Evolutionary conservation across 2,329 filamentous ascomycete genomes (phyloP).

Genomic region (Nemania sp.): DNA sequence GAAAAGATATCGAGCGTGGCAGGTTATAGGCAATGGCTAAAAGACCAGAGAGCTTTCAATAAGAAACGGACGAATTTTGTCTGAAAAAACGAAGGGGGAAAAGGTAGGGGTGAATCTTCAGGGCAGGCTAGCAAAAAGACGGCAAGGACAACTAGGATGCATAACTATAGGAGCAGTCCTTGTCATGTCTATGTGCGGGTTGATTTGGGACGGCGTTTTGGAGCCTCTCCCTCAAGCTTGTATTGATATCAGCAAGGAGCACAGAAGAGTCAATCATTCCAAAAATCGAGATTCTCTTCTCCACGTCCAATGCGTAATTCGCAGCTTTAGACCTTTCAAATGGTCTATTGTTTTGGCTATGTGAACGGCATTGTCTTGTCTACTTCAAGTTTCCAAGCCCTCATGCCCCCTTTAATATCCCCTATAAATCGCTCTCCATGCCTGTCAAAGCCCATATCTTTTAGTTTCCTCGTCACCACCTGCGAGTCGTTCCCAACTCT

Average conservation of each 20-base stretch:
- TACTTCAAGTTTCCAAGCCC: constrained; percentile 71
- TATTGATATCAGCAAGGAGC: constrained; percentile 32
- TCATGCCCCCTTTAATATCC: constrained; percentile 73
- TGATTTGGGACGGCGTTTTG: constrained; percentile 33
- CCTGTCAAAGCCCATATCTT: constrained; percentile 59
- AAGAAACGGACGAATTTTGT: constrained; percentile 76
- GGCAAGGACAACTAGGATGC: not conserved
- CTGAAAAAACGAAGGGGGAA: constrained; percentile 36
- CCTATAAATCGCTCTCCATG: constrained; percentile 62
- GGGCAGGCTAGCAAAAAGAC: not conserved
- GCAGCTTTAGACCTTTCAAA: not conserved
- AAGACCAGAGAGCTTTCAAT: constrained; percentile 96
- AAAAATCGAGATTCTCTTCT: constrained; percentile 31
- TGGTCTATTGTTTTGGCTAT: constrained; percentile 37
- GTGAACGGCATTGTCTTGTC: constrained; percentile 61
- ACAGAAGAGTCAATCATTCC: constrained; percentile 33
- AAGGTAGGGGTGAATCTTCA: not conserved
- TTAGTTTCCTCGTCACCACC: constrained; percentile 65
- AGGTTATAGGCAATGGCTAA: constrained; percentile 93
- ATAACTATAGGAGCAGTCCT: constrained; percentile 15
- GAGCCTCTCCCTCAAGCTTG: constrained; percentile 36
- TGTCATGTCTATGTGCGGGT: constrained; percentile 21
- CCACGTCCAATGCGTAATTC: not conserved
- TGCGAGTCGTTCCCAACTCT: constrained; percentile 80
- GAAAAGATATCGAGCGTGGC: constrained; percentile 95